These are phyloP conservation scores for Penicillium goetzii DNA, from an alignment of 495 filamentous ascomycete genomes.

Conservation along the genomic window DNA sequence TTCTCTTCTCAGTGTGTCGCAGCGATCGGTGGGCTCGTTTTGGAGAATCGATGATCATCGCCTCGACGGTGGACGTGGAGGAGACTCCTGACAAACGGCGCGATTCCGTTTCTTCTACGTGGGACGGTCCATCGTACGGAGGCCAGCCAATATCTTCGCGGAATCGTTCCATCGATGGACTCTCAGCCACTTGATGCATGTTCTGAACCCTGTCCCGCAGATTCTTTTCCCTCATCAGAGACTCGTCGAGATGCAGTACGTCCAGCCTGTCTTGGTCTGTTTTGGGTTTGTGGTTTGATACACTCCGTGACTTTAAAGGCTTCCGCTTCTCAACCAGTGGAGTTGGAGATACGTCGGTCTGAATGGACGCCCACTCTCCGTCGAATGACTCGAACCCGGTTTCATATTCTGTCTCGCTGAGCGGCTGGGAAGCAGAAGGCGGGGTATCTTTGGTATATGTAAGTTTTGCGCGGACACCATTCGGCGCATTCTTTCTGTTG, in stretches of 20 bases:
- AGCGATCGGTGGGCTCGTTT: conserved; percentile 56
- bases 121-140: conserved; percentile 29
- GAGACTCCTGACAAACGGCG: conserved; percentile 64
- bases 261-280: conserved; percentile 22
- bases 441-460: conserved; percentile 20
- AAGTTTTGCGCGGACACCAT: conserved; percentile 13
- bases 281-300: conserved; percentile 3
- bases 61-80: conserved; percentile 70
- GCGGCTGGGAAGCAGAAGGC: conserved; percentile 20
- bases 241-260: conserved; percentile 29
- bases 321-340: conserved; percentile 25
- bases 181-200: conserved; percentile 27
- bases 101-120: conserved; percentile 40
- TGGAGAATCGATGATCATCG: conserved; percentile 66
- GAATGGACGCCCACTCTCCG: conserved; percentile 27
- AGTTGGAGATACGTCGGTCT: conserved; percentile 26
- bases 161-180: conserved; percentile 43
- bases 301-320: conserved; percentile 7
- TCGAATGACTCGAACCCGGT: conserved; percentile 34
- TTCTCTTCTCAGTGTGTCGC: conserved; percentile 72
- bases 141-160: conserved; percentile 52
- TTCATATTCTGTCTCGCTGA: conserved; percentile 30
- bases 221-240: conserved; percentile 37
- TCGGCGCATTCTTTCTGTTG: conserved; percentile 22
- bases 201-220: conserved; percentile 42